Conservation (phyloP, 2,329 filamentous ascomycete species). For the Tricladium varicosporioides region DNA sequence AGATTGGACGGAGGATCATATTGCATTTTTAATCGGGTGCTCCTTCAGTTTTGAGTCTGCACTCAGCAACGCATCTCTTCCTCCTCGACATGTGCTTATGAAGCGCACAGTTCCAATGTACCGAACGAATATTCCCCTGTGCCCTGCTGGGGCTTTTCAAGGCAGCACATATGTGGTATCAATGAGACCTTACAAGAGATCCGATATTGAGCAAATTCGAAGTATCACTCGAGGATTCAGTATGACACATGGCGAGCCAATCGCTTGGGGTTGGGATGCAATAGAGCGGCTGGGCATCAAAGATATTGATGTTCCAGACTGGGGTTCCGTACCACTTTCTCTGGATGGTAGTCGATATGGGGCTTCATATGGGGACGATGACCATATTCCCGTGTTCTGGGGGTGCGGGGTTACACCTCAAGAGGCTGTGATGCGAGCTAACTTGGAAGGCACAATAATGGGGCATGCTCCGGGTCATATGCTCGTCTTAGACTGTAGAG, state of each 20-base stretch:
- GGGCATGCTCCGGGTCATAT: constrained; percentile 62
- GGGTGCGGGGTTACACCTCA: constrained; percentile 67
- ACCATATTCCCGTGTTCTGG: constrained; percentile 57
- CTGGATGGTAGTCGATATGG: constrained; percentile 38
- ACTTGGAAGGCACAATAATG: constrained; percentile 54
- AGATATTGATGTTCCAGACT: constrained; percentile 53
- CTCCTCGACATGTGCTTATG: constrained; percentile 48
- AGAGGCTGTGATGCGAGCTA: constrained; percentile 57
- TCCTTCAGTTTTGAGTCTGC: constrained; percentile 63
- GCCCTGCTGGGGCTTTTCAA: constrained; percentile 57
- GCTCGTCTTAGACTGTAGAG: constrained; percentile 51
- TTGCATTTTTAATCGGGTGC: constrained; percentile 63
- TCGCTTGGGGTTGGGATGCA: constrained; percentile 64
- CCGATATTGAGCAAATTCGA: constrained; percentile 51
- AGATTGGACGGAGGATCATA: constrained; percentile 57
- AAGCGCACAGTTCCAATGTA: constrained; percentile 61
- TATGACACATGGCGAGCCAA: constrained; percentile 60
- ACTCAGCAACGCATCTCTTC: constrained; percentile 47
- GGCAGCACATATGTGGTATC: constrained; percentile 56
- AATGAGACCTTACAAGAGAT: constrained; percentile 56
- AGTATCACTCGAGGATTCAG: constrained; percentile 53
- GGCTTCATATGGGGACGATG: constrained; percentile 35
- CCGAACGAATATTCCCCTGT: constrained; percentile 52
- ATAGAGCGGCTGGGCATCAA: constrained; percentile 50
- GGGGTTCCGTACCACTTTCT: constrained; percentile 49